Base-by-base conservation (phyloP, 2,329 filamentous ascomycete species). In the Exserohilum turcica region DNA sequence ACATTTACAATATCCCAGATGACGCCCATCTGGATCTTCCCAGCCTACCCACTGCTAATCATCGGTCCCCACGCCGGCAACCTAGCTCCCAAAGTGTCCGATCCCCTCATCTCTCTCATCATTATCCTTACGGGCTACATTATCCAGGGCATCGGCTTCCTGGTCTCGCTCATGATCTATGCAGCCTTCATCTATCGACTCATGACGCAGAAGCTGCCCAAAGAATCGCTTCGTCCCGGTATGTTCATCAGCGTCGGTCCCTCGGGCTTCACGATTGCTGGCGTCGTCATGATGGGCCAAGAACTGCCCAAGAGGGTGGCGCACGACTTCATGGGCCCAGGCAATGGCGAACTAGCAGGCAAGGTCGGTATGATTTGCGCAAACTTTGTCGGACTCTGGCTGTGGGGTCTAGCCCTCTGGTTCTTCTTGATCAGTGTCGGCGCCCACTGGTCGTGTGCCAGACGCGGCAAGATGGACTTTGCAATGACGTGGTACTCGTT, bases 1-100 rank as follows among this genome's bases (percentile, higher is more conserved):
- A 85, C 83, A 2, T 86, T 86, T 62, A 86, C 91, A 0, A 90
- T 94, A 42, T 87, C 90, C 29, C 86, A 86, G 46, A 94, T 95
- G 91, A 94, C 90, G 0, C 90, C 90, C 0, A 86, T 91, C 15
- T 94, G 90, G 90, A 91, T 93, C 48, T 94, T 94, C 61, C 91
- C 90, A 0, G 90, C 88, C 0, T 95, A 95, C 60, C 90, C 91
- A 0, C 80, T 94, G 18, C 82, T 95, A 3, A 84, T 94, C 7
- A 85, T 88, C 18, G 90, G 88, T 0, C 88, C 90, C 0, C 86
- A 92, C 61, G 90, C 88, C 4, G 82, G 83, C 15, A 85, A 81
- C 6, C 70, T 87, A 10, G 79, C 81, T 18, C 67, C 73, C 2
- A 79, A 82, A 43, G 65, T 84, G 3, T 64, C 74, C 0, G 42